phyloP scores from a whole-genome alignment of 192 early-diverging fungal species.

The Nowakowskiella sp. region DNA sequence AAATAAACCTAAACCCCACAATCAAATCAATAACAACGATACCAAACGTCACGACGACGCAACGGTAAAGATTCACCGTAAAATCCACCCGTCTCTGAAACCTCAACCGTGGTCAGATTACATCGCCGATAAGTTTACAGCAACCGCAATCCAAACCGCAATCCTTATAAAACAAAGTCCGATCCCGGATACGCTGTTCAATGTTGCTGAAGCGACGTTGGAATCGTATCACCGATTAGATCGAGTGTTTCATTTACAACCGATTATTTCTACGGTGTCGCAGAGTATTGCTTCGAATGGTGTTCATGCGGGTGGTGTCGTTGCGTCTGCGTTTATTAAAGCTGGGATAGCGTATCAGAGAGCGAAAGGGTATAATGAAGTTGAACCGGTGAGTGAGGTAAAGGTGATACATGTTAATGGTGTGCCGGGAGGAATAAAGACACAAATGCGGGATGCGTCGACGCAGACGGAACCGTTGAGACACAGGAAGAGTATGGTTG shows the following conservation, averaged over 20 bases:
- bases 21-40: too few species aligned
- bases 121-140: too few species aligned
- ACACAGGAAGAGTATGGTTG: not conserved
- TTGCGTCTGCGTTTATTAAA: constrained; percentile 26
- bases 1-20: too few species aligned
- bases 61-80: too few species aligned
- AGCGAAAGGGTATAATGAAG: constrained; percentile 23
- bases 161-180: constrained; percentile 31
- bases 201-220: constrained; percentile 10
- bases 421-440: too few species aligned
- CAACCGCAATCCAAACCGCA: constrained; percentile 21
- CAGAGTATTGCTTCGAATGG: constrained; percentile 22
- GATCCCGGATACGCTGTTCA: constrained; percentile 27
- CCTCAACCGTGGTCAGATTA: too few species aligned
- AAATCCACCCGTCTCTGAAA: too few species aligned
- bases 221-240: constrained; percentile 28
- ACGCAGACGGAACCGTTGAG: constrained; percentile 5
- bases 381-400: too few species aligned
- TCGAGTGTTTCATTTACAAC: constrained; percentile 27
- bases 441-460: constrained; percentile 10
- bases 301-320: constrained; percentile 23
- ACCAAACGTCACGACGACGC: too few species aligned
- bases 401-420: too few species aligned
- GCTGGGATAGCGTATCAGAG: constrained; percentile 32
- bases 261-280: constrained; percentile 16